Evolutionary conservation across 2,329 filamentous ascomycete species (phyloP).

Genomic region (Ascochyta viciae-villosae): DNA sequence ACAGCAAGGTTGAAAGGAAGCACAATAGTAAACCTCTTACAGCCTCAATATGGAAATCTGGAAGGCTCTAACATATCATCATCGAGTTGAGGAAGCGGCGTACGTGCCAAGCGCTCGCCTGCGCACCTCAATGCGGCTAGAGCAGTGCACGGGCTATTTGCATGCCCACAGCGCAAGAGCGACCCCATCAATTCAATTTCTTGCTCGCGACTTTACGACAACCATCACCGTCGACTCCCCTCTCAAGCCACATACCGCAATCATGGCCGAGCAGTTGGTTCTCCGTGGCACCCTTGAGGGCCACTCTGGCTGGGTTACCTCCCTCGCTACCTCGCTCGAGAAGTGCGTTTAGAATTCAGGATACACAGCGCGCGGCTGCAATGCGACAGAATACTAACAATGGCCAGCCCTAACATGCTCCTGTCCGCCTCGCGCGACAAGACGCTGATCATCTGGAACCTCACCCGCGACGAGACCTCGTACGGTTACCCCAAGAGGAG

Average conservation of each 20-base stretch:
- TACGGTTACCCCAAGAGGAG: constrained; percentile 99
- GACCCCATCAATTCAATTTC: constrained; percentile 19
- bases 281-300: constrained; percentile 97
- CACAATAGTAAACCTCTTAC: too few species aligned
- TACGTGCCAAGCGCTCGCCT: constrained; percentile 4
- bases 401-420: constrained; percentile 93
- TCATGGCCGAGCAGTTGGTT: constrained; percentile 92
- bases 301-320: constrained; percentile 99
- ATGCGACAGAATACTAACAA: constrained; percentile 39
- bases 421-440: constrained; percentile 97
- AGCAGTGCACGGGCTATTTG: not conserved
- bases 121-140: constrained; percentile 5
- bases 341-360: constrained; percentile 65
- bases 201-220: constrained; percentile 31
- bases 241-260: constrained; percentile 49
- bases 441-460: constrained; percentile 99
- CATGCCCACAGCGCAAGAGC: constrained; percentile 8
- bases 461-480: constrained; percentile 96
- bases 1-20: too few species aligned
- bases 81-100: not conserved
- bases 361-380: constrained; percentile 19
- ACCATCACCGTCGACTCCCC: constrained; percentile 40
- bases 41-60: too few species aligned
- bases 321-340: constrained; percentile 97
- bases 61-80: not conserved